phyloP scores from a whole-genome alignment of 306 rosid species.

The Rubus parviflorus region DNA sequence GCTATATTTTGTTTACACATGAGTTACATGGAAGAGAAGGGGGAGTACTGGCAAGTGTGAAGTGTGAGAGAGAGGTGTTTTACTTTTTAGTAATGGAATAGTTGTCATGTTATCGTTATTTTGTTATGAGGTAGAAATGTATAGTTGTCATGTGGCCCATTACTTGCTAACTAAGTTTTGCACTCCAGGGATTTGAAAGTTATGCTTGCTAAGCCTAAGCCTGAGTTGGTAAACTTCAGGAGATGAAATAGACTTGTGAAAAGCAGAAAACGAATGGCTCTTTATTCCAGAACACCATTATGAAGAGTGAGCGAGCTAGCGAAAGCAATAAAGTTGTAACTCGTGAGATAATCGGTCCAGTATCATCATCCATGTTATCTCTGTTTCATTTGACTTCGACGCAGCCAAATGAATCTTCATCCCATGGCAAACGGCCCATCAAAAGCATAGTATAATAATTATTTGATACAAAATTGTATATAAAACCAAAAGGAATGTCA shows the following conservation, averaged over 20 bases:
- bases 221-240: neutral
- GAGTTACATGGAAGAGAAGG: constrained; percentile 15
- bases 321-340: neutral
- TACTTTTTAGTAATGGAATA: neutral
- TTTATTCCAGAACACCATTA: no score
- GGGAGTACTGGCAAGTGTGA: neutral
- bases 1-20: neutral
- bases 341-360: neutral
- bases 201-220: neutral
- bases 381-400: neutral
- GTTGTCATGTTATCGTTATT: neutral
- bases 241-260: no score
- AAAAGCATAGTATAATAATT: no score
- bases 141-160: constrained; percentile 2
- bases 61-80: constrained; percentile 3
- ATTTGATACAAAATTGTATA: neutral
- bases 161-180: constrained; percentile 6
- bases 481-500: neutral
- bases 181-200: neutral
- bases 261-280: no score
- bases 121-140: neutral
- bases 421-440: neutral
- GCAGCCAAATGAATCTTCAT: neutral
- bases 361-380: neutral
- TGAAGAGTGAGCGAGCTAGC: no score